phyloP scores from a whole-genome alignment of 371 early-diverging fungal species.

The Scutellospora calospora region DNA sequence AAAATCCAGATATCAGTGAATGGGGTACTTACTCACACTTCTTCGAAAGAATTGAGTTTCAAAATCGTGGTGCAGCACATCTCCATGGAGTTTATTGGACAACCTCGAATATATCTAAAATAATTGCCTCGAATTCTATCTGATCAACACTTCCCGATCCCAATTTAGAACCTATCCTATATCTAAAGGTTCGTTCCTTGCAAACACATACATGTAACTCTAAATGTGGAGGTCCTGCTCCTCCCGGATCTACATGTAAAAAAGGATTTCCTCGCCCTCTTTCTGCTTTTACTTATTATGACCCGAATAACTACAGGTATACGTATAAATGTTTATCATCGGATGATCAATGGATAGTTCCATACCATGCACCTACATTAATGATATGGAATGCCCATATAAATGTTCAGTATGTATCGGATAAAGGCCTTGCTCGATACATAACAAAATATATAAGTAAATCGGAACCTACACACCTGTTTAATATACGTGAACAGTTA shows the following conservation, averaged over 20 bases:
- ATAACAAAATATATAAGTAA: conserved; percentile 20
- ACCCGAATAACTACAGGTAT: not conserved
- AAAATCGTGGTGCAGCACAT: too few species aligned
- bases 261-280: conserved; percentile 10
- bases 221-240: not conserved
- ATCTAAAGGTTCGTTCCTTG: not conserved
- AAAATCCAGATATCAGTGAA: not conserved
- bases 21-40: not conserved
- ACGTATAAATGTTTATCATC: not conserved
- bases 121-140: conserved; percentile 10
- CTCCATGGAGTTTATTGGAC: too few species aligned
- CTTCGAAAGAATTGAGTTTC: conserved; percentile 18
- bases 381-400: too few species aligned
- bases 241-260: not conserved
- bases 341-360: not conserved
- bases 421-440: not conserved
- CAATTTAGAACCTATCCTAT: not conserved
- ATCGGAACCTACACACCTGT: not conserved
- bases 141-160: not conserved
- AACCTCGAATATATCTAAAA: not conserved
- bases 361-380: too few species aligned
- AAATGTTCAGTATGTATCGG: not conserved
- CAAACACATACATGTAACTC: conserved; percentile 17
- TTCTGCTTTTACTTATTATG: not conserved
- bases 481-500: not conserved